Evolutionary conservation across 2,329 filamentous ascomycete genomes (phyloP).

Genomic region (Clarireedia paspali): DNA sequence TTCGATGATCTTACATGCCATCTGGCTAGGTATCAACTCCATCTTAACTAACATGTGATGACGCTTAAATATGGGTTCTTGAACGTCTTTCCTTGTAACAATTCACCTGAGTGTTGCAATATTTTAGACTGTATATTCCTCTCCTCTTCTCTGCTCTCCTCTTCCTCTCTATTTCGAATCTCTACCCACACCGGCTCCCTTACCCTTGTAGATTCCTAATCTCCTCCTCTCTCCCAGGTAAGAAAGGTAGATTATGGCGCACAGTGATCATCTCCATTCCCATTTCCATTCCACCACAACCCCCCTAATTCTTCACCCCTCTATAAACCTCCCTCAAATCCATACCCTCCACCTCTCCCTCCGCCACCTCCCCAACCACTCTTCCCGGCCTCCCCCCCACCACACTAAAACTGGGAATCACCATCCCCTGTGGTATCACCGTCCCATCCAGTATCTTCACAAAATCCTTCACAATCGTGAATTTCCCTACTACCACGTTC

Average conservation of each 20-base stretch:
- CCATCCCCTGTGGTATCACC: constrained; percentile 79
- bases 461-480: constrained; percentile 90
- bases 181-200: not conserved
- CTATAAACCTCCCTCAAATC: constrained; percentile 59
- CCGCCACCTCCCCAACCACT: constrained; percentile 73
- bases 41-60: no score
- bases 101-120: no score
- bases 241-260: no score
- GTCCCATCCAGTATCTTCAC: constrained; percentile 79
- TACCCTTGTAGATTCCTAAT: not conserved
- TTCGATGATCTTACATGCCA: no score
- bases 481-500: constrained; percentile 70
- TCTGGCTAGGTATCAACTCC: no score
- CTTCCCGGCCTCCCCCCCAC: constrained; percentile 78
- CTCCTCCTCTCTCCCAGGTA: not conserved
- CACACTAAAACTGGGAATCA: constrained; percentile 85
- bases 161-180: not conserved
- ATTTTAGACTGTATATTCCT: no score
- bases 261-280: not conserved
- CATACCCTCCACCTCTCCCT: constrained; percentile 59
- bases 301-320: constrained; percentile 45
- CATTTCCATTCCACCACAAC: not conserved
- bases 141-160: no score
- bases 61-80: no score
- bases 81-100: no score